Evolutionary conservation across 768 basidiomycete species (phyloP).

Genomic region (Pleurotus tuoliensis): DNA sequence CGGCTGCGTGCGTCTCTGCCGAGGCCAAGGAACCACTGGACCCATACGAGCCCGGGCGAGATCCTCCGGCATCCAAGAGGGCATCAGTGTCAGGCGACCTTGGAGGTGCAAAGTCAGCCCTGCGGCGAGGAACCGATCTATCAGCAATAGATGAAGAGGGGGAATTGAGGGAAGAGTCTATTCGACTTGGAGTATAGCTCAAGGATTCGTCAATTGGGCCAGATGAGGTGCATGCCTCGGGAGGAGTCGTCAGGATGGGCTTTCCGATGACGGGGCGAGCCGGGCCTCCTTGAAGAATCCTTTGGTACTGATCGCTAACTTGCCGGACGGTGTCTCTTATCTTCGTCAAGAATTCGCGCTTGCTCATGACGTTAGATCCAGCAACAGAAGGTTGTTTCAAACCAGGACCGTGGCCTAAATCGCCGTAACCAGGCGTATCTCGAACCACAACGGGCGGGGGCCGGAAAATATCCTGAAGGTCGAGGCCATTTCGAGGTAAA

Average conservation of each 20-base stretch:
- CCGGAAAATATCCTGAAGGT: slow-evolving; percentile 7
- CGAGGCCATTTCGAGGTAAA: slow-evolving; percentile 13
- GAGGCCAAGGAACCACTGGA: slow-evolving; percentile 29
- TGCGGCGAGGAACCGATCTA: slow-evolving; percentile 61
- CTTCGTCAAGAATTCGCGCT: slow-evolving; percentile 63
- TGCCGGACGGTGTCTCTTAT: slow-evolving; percentile 62
- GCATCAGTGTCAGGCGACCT: slow-evolving; percentile 25
- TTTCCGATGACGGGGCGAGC: slow-evolving; percentile 54
- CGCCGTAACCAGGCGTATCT: slow-evolving; percentile 22
- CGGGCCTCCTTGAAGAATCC: slow-evolving; percentile 26
- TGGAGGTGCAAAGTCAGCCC: slow-evolving; percentile 68
- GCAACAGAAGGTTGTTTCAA: background rate
- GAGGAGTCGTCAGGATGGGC: slow-evolving; percentile 41
- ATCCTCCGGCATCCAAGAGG: background rate
- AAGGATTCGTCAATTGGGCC: slow-evolving; percentile 38
- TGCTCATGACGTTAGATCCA: slow-evolving; percentile 46
- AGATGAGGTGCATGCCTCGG: slow-evolving; percentile 23
- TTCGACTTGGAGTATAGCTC: slow-evolving; percentile 39
- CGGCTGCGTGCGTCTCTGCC: slow-evolving; percentile 32
- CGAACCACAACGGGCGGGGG: slow-evolving; percentile 12
- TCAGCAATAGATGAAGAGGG: slow-evolving; percentile 64
- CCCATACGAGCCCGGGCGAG: slow-evolving; percentile 11
- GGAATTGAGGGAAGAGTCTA: slow-evolving; percentile 49
- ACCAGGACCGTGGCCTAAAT: slow-evolving; percentile 39
- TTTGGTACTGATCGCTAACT: slow-evolving; percentile 59